These are phyloP conservation scores for Quambalaria eucalypti DNA, from an alignment of 1,284 basidiomycete species.

Conservation along the genomic window DNA sequence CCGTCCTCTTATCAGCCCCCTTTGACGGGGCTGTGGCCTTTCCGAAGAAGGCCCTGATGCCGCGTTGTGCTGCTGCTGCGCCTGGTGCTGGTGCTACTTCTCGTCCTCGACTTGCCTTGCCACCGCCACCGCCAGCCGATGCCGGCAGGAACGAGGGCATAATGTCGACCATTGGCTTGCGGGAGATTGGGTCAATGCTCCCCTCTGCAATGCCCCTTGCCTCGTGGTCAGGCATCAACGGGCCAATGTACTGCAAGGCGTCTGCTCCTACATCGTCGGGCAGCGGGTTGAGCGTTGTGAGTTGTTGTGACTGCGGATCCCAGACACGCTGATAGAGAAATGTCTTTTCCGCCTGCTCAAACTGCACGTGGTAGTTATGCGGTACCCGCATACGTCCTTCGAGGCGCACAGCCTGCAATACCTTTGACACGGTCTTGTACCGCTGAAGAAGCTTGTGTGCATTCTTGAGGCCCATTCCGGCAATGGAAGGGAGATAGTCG, in stretches of 20 bases:
- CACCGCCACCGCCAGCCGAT: too few species aligned
- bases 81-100: neutral
- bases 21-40: neutral
- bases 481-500: slow-evolving; percentile 61
- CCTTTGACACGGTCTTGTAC: slow-evolving; percentile 77
- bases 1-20: too few species aligned
- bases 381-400: slow-evolving; percentile 82
- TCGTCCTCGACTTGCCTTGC: too few species aligned
- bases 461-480: slow-evolving; percentile 61
- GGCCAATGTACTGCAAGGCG: slow-evolving; percentile 35
- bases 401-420: slow-evolving; percentile 65
- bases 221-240: slow-evolving; percentile 27
- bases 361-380: slow-evolving; percentile 56
- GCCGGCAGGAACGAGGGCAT: neutral
- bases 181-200: slow-evolving; percentile 66
- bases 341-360: slow-evolving; percentile 69
- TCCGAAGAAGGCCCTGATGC: neutral
- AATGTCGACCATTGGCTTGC: slow-evolving; percentile 54
- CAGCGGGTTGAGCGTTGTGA: slow-evolving; percentile 25
- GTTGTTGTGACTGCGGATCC: slow-evolving; percentile 55
- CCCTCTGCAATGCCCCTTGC: slow-evolving; percentile 62
- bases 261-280: slow-evolving; percentile 18
- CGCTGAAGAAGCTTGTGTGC: slow-evolving; percentile 72
- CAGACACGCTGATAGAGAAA: slow-evolving; percentile 92
- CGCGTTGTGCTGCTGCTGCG: neutral